phyloP scores from a whole-genome alignment of 2,329 filamentous ascomycete genomes.

The Penicillium psychrosexuale region DNA sequence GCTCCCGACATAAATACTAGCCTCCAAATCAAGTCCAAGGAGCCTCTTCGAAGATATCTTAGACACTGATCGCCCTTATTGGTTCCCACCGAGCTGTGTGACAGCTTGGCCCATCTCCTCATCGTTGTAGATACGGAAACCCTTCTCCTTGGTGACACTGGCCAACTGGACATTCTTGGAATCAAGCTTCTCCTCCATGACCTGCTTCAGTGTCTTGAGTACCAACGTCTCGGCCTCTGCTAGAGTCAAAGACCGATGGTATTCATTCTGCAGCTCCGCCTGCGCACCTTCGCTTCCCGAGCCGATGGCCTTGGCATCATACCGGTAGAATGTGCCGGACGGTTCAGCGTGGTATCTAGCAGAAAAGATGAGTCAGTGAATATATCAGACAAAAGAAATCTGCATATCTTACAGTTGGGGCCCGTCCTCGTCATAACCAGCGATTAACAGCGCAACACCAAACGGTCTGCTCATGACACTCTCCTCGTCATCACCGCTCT shows the following conservation, averaged over 20 bases:
- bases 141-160: conserved; percentile 95
- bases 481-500: conserved; percentile 96
- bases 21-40: conserved; percentile 13
- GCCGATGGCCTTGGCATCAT: conserved; percentile 97
- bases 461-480: conserved; percentile 98
- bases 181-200: conserved; percentile 99
- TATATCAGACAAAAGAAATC: background rate
- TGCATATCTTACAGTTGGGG: conserved; percentile 67
- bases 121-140: conserved; percentile 97
- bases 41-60: conserved; percentile 13
- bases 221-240: conserved; percentile 91
- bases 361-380: background rate
- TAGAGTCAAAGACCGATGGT: conserved; percentile 95
- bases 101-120: conserved; percentile 96
- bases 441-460: conserved; percentile 92
- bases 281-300: conserved; percentile 96
- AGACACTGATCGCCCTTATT: conserved; percentile 27
- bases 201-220: conserved; percentile 97
- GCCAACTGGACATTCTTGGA: conserved; percentile 98
- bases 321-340: conserved; percentile 96
- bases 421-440: conserved; percentile 94
- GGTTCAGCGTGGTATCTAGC: conserved; percentile 89
- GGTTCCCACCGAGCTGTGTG: conserved; percentile 58
- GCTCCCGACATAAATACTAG: conserved; percentile 20
- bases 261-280: conserved; percentile 97